phyloP scores from a whole-genome alignment of 306 rosid species.

The Erythrophleum fordii region DNA sequence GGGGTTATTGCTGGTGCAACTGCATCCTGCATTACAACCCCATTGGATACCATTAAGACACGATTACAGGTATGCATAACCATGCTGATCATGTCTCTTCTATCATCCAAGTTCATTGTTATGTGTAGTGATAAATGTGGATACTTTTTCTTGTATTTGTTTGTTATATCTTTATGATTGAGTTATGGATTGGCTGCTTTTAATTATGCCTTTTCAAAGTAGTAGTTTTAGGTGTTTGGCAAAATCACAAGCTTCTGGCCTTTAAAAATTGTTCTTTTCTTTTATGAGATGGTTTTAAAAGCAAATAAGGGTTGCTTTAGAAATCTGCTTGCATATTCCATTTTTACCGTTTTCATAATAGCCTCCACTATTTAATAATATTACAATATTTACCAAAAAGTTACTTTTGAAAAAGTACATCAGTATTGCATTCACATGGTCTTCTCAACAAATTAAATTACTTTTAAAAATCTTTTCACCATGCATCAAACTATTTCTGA shows the following conservation, averaged over 20 bases:
- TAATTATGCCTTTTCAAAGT: slow-evolving; percentile 5
- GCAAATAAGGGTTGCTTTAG: neutral
- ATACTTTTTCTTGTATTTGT: slow-evolving; percentile 10
- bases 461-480: neutral
- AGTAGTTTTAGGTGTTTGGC: slow-evolving; percentile 15
- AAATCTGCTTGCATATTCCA: neutral
- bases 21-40: slow-evolving; percentile 88
- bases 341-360: neutral
- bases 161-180: neutral
- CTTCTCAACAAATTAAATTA: too few relatives aligned
- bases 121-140: neutral
- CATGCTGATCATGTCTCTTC: slow-evolving; percentile 10
- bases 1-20: slow-evolving; percentile 90
- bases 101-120: slow-evolving; percentile 24
- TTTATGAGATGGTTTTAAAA: neutral
- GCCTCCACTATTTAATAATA: neutral
- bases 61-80: slow-evolving; percentile 79
- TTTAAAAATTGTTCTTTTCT: neutral
- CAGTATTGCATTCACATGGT: too few relatives aligned
- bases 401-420: neutral
- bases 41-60: slow-evolving; percentile 96
- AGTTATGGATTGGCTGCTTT: neutral
- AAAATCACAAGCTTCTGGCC: neutral
- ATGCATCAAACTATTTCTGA: neutral
- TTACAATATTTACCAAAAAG: neutral